Percentiles rank a stretch among this genome's conserved stretches.
Conservation (phyloP, 306 rosid genomes). For the Trifolium dubium region DNA sequence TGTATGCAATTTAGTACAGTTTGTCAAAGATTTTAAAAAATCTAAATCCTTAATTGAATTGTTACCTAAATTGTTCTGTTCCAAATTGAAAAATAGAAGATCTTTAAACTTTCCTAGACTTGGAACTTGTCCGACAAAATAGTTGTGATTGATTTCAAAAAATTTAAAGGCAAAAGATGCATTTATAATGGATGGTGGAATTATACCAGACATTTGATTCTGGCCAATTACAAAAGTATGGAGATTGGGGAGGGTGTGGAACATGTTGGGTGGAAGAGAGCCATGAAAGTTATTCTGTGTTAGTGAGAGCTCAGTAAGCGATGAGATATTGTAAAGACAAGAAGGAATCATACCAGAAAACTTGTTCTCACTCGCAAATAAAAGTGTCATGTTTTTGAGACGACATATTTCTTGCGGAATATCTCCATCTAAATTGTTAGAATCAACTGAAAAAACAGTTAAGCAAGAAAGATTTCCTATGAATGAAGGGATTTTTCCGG, state of each 20-base stretch:
- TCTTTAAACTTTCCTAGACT: conserved; percentile 6
- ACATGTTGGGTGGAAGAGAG: conserved; percentile 43
- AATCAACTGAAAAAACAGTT: background rate
- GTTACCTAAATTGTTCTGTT: background rate
- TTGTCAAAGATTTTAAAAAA: conserved; percentile 39
- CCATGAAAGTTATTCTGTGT: background rate
- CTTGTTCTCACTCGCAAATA: fast-evolving
- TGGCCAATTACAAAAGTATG: fast-evolving
- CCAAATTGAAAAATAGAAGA: background rate
- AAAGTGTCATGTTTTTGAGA: background rate
- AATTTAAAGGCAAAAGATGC: background rate
- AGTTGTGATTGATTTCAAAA: background rate
- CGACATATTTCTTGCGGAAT: conserved; percentile 7
- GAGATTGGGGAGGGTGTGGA: conserved; percentile 39
- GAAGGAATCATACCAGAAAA: conserved; percentile 37
- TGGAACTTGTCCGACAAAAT: conserved; percentile 39
- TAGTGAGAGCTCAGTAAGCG: background rate
- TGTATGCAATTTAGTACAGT: background rate
- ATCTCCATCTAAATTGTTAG: background rate
- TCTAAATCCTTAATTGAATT: conserved; percentile 31
- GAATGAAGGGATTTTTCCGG: conserved; percentile 1
- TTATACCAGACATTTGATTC: conserved; percentile 35
- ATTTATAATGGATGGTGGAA: conserved; percentile 46
- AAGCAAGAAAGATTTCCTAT: background rate
- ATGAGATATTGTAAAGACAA: conserved; percentile 46